Evolutionary conservation across 192 early-diverging fungal species (phyloP).

Genomic region (Glomus cerebriforme): DNA sequence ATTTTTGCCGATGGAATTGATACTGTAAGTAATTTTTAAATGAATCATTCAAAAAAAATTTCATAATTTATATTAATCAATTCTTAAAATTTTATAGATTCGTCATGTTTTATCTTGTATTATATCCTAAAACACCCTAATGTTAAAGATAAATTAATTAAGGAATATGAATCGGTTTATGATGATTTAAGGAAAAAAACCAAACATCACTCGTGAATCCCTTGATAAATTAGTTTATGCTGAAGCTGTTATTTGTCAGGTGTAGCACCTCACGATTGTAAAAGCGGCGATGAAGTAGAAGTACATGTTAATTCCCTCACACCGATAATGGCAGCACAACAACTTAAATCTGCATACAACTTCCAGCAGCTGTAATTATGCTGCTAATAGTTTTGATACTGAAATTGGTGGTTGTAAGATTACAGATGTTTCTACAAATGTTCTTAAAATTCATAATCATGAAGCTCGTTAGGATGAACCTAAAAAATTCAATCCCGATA

Average conservation of each 20-base stretch:
- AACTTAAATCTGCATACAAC: constrained; percentile 60
- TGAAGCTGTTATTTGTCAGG: constrained; percentile 78
- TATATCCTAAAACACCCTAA: background rate
- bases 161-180: background rate
- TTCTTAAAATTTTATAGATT: background rate
- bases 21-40: constrained; percentile 22
- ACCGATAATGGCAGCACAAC: constrained; percentile 61
- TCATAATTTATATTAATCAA: too few relatives aligned
- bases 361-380: background rate
- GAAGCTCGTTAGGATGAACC: background rate
- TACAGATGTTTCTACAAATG: background rate
- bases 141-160: background rate
- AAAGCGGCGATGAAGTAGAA: constrained; percentile 63
- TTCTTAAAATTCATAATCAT: background rate
- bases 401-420: constrained; percentile 3
- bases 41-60: too few relatives aligned
- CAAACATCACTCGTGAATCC: background rate
- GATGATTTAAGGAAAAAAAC: too few relatives aligned
- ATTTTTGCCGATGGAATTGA: constrained; percentile 12
- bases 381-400: background rate
- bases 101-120: background rate
- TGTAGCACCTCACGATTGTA: constrained; percentile 88
- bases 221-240: constrained; percentile 6
- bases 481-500: background rate
- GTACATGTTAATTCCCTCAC: constrained; percentile 88